A percentile compares a stretch with the other conserved stretches of the same genome.
Evolutionary conservation across 1,284 basidiomycete species (phyloP).

Genomic region (Ustilago tritici): DNA sequence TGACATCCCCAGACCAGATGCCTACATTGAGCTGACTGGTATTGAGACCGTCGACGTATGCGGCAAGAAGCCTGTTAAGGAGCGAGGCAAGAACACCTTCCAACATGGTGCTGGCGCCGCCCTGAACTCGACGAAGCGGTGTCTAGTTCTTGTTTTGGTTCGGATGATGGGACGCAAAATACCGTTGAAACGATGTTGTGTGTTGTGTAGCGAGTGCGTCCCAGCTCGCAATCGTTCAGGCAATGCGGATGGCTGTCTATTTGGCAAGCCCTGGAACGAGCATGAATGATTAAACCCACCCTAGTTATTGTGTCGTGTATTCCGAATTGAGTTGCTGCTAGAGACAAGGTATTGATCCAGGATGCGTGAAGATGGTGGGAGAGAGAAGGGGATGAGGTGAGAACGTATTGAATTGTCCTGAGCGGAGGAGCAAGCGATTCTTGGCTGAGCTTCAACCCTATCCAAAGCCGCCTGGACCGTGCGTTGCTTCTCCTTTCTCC

Average conservation of each 20-base stretch:
- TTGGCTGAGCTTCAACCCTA: constrained; percentile 6
- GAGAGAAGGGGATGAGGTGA: neutral
- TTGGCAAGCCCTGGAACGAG: neutral
- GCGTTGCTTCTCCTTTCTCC: constrained; percentile 6
- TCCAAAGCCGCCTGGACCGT: constrained; percentile 9
- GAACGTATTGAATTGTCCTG: neutral
- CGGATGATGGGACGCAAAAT: neutral
- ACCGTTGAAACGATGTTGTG: neutral
- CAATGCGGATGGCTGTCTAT: neutral
- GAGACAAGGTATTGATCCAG: neutral
- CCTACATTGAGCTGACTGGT: constrained; percentile 94
- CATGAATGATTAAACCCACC: neutral
- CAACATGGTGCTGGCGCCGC: constrained; percentile 50
- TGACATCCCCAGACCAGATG: constrained; percentile 91
- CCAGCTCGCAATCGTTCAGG: neutral
- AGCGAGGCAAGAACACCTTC: constrained; percentile 69
- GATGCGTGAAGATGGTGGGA: constrained; percentile 1
- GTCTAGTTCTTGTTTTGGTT: too few relatives aligned
- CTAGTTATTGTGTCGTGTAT: neutral
- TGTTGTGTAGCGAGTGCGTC: neutral
- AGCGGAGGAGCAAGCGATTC: constrained; percentile 1
- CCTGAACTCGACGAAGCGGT: too few relatives aligned
- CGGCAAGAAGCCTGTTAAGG: constrained; percentile 86
- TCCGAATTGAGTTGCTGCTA: neutral
- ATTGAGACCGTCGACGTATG: constrained; percentile 97